Evolutionary conservation across 441 rosid species (phyloP), one percentile per base, ranked within the genome.

Genomic region (Populus tomentosa): DNA sequence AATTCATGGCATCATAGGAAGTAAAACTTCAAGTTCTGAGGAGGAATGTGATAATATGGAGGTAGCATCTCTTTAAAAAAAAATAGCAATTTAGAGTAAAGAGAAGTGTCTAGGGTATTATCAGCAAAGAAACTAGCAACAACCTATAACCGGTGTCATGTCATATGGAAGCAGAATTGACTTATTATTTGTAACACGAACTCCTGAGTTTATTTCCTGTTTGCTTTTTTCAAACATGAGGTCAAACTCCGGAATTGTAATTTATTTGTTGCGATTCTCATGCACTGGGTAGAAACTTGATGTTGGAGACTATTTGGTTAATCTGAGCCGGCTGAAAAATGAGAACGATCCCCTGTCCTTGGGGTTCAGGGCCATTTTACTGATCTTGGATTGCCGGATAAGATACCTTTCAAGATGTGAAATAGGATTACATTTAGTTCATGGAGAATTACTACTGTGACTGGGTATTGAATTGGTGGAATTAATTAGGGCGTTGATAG

Each of bases 281-380:
- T 63, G 16, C 50, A 14, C 18, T 38, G 23, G 35, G n/a, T 38
- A 8, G 46, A n/a, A 10, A 10, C 1, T 50, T n/a, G 36, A 66
- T 36, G 26, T 38, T 23, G 7, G 13, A 64, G 65, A 33, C 24
- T 20, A 11, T 36, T 74, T 40, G 50, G 23, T 38, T 38, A 38
- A 23, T 40, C 28, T 23, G 42, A 10, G 20, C 30, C 26, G 11
- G 62, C 28, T 23, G 23, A 59, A 64, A 42, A 23, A 26, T 30
- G 50, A 38, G 53, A 42, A 46, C 71, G 50, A 64, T 33, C 33
- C 64, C 33, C 71, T 33, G 18, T 35, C 35, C 20, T 36, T 24
- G 20, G 20, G 75, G 64, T 61, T 33, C 62, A 35, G 56, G 72
- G 36, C 67, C 46, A 66, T 75, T 70, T 76, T 35, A 33, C 21